A percentile compares a stretch with the other conserved stretches of the same genome.
Conservation (phyloP, 768 basidiomycete genomes). For the Suillus clintonianus region DNA sequence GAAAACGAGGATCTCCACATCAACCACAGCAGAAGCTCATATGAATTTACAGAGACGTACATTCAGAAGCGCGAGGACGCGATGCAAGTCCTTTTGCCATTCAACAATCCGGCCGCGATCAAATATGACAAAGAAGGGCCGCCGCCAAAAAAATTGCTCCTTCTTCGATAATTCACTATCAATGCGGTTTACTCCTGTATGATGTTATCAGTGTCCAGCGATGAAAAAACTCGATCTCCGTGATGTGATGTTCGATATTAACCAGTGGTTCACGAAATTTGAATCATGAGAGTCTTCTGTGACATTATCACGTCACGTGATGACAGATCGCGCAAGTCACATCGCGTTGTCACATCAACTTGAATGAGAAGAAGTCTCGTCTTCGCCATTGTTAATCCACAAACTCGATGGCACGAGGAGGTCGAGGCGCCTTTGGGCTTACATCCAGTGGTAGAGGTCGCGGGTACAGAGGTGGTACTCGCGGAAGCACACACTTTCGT, state of each 20-base stretch:
- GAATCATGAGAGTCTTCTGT: too few relatives aligned
- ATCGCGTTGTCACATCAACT: not conserved
- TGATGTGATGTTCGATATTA: too few relatives aligned
- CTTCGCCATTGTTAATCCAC: not conserved
- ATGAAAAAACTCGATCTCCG: too few relatives aligned
- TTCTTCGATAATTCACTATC: not conserved
- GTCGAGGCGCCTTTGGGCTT: slow-evolving; percentile 55
- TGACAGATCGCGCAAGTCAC: not conserved
- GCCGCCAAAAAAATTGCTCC: not conserved
- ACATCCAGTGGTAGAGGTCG: slow-evolving; percentile 45
- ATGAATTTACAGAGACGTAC: not conserved
- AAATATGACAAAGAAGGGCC: too few relatives aligned
- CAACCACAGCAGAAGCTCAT: not conserved
- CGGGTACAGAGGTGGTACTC: slow-evolving; percentile 40
- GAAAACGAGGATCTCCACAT: too few relatives aligned
- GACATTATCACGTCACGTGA: slow-evolving; percentile 2
- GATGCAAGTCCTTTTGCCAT: not conserved
- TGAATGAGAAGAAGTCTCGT: not conserved
- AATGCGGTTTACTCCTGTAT: not conserved
- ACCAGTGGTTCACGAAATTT: too few relatives aligned
- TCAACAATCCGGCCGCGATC: too few relatives aligned
- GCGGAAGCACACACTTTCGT: slow-evolving; percentile 39
- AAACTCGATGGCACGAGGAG: slow-evolving; percentile 44
- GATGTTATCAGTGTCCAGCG: not conserved
- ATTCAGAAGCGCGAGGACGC: not conserved